phyloP scores from a whole-genome alignment of 2,329 filamentous ascomycete species.

The Trichoderma sp. region DNA sequence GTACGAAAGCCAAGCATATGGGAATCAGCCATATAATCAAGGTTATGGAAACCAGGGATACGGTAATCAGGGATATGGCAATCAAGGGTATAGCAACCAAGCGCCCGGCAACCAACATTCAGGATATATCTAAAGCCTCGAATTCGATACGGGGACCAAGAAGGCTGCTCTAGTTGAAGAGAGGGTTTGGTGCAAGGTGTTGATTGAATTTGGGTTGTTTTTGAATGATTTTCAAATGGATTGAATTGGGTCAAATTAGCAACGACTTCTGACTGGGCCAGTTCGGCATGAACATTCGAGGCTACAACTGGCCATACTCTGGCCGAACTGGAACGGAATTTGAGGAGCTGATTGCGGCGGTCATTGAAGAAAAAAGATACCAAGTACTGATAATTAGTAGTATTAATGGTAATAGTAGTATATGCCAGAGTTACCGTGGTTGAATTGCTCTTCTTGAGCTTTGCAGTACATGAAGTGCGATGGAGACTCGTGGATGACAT shows the following conservation, averaged over 20 bases:
- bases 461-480: background rate
- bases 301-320: background rate
- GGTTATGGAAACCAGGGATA: background rate
- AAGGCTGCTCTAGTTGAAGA: background rate
- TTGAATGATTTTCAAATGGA: background rate
- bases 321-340: background rate
- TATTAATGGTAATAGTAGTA: background rate
- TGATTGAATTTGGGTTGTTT: background rate
- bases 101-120: background rate
- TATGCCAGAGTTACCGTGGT: background rate
- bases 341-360: background rate
- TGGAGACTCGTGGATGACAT: conserved; percentile 3
- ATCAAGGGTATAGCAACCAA: background rate
- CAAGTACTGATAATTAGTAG: background rate
- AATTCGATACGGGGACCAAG: background rate
- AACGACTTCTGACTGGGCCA: background rate
- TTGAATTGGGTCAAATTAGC: background rate
- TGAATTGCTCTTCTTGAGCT: background rate
- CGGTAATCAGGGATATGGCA: background rate
- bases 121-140: background rate
- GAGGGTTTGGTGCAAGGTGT: background rate
- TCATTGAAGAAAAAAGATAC: background rate
- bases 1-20: conserved; percentile 1
- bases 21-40: background rate
- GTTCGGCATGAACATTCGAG: background rate